These are phyloP conservation scores for Neocucurbitaria cava DNA, from an alignment of 2,329 filamentous ascomycete genomes.

Conservation along the genomic window DNA sequence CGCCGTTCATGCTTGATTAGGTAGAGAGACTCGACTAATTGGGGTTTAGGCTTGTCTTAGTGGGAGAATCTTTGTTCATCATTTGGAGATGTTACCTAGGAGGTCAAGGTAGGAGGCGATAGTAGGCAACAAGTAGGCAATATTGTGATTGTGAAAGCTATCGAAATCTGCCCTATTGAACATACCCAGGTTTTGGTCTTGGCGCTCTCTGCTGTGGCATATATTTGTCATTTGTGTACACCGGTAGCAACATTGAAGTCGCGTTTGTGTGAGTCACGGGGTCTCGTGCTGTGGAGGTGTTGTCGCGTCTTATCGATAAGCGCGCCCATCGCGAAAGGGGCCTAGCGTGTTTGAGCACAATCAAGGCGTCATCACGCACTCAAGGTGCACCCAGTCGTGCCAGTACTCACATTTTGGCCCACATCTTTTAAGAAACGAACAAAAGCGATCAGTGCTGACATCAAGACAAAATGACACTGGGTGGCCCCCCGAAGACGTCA, in stretches of 20 bases:
- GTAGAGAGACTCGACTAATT: neutral
- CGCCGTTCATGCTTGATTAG: neutral
- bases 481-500: slow-evolving; percentile 12
- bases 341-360: neutral
- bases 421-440: slow-evolving; percentile 9
- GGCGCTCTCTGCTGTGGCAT: too few relatives aligned
- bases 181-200: too few relatives aligned
- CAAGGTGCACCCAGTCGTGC: too few relatives aligned
- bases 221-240: too few relatives aligned
- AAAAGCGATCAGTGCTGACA: slow-evolving; percentile 29
- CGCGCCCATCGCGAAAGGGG: neutral
- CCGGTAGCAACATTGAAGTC: neutral
- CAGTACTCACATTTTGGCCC: slow-evolving; percentile 16
- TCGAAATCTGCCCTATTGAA: too few relatives aligned
- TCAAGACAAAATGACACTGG: slow-evolving; percentile 31
- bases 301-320: neutral
- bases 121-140: too few relatives aligned
- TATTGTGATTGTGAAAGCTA: too few relatives aligned
- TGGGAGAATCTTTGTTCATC: neutral
- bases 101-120: too few relatives aligned
- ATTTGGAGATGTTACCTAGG: neutral
- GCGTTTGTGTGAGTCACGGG: neutral
- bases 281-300: neutral
- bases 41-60: neutral
- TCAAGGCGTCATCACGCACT: slow-evolving; percentile 30